These are phyloP conservation scores for Globisporangium spiculum DNA, from an alignment of 352 stramenopile genomes.

Conservation along the genomic window DNA sequence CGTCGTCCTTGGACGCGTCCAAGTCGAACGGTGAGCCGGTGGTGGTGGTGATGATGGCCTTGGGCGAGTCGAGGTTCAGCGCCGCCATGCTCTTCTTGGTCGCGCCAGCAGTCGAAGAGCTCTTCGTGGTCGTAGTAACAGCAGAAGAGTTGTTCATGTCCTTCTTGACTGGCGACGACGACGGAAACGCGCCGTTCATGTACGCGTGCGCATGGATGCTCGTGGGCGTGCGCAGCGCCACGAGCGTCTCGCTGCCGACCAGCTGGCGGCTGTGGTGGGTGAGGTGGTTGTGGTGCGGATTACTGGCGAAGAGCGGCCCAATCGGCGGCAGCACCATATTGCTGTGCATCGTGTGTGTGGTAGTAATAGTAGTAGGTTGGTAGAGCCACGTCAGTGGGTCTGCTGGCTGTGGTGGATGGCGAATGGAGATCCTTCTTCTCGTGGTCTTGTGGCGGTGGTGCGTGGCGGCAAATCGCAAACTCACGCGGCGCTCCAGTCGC, in stretches of 20 bases:
- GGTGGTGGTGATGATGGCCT: background rate
- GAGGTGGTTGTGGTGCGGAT: slow-evolving; percentile 6
- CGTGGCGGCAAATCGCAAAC: slow-evolving; percentile 15
- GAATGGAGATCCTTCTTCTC: background rate
- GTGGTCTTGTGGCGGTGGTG: slow-evolving; percentile 10
- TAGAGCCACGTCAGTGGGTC: slow-evolving; percentile 6
- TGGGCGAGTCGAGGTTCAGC: slow-evolving; percentile 43
- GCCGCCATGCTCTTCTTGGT: slow-evolving; percentile 29
- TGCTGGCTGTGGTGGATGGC: slow-evolving; percentile 19
- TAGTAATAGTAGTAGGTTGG: background rate
- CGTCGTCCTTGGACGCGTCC: background rate
- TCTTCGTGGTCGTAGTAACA: background rate
- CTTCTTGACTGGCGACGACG: slow-evolving; percentile 67
- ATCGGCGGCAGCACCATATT: slow-evolving; percentile 60
- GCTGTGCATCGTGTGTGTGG: slow-evolving; percentile 27
- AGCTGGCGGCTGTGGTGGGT: background rate
- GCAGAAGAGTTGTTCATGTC: slow-evolving; percentile 13
- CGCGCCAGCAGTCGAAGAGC: background rate
- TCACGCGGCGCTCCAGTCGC: slow-evolving; percentile 5
- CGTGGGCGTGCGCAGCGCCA: slow-evolving; percentile 51
- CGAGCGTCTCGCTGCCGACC: slow-evolving; percentile 36
- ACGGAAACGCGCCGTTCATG: slow-evolving; percentile 34
- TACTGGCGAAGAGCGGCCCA: slow-evolving; percentile 44
- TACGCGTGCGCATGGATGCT: slow-evolving; percentile 35
- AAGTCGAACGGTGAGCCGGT: background rate